Base-by-base conservation (phyloP, 768 basidiomycete species). In the Mrakia frigida region DNA sequence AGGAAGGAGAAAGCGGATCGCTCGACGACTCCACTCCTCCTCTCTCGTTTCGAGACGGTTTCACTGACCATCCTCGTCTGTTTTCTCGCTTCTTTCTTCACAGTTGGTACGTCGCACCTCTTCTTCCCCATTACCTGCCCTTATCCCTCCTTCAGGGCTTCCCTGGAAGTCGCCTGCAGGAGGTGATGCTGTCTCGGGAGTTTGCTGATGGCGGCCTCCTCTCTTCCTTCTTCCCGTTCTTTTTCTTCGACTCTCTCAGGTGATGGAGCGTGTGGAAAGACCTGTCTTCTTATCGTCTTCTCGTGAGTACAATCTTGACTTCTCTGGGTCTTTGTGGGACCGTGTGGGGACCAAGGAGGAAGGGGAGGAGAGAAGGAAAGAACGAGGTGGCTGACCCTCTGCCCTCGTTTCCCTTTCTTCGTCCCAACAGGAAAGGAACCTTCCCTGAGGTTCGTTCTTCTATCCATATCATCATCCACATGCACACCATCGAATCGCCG, bases 251-350 rank as follows among this genome's bases (percentile, higher is more conserved):
- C 33, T 68, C 1, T 53, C 14, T 6, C 25, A 75, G 78, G 80
- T 46, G 94, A 96, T 87, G 94, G 94, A 88, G 93, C 93, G 85
- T 95, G 93, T 81, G 93, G 93, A 86, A 94, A 94, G 70, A 78
- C 77, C 77, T 78, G 77, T 73, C 73, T 78, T 18, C 73, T 78
- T 23, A 78, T 78, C 37, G 77, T 78, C 68, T 78, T 78, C 73
- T 70, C 71, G 76, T 77, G 70, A 39, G 76, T 73, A 35, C 33
- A 65, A 14, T 18, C 67, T 18, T 1, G 6, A 11, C 23, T 63
- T n/a, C 4, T 65, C 60, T n/a, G n/a, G n/a, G n/a, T 74, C n/a
- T 70, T 18, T 9, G 2, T 14, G 56, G 25, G 25, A n/a, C n/a
- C n/a, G 56, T 59, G 18, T 33, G 6, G 63, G 13, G n/a, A n/a